phyloP scores from a whole-genome alignment of 352 stramenopile genomes.

The Pythium oligandrum region DNA sequence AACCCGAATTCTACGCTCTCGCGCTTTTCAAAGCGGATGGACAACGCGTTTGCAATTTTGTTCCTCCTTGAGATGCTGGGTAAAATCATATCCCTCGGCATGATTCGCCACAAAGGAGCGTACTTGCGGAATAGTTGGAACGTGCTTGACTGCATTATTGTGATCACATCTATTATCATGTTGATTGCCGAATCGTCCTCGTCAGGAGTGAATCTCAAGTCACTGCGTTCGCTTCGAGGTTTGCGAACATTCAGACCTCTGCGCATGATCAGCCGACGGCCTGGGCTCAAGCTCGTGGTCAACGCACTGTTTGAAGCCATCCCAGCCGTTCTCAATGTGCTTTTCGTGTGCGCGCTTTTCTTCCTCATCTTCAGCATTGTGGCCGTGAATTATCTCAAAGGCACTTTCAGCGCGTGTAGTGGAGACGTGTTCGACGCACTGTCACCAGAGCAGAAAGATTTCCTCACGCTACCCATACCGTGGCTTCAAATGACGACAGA shows the following conservation, averaged over 20 bases:
- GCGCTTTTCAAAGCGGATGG: slow-evolving; percentile 45
- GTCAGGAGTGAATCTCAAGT: slow-evolving; percentile 50
- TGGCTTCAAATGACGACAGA: slow-evolving; percentile 30
- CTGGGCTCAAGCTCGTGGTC: slow-evolving; percentile 88
- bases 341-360: slow-evolving; percentile 90
- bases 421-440: slow-evolving; percentile 52
- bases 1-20: slow-evolving; percentile 43
- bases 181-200: slow-evolving; percentile 43
- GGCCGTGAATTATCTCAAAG: slow-evolving; percentile 92
- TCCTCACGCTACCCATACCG: slow-evolving; percentile 33
- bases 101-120: slow-evolving; percentile 55
- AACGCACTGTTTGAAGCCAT: slow-evolving; percentile 88
- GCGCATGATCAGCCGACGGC: slow-evolving; percentile 85
- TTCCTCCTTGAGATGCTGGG: slow-evolving; percentile 88
- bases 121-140: slow-evolving; percentile 90
- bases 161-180: slow-evolving; percentile 76
- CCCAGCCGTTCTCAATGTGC: slow-evolving; percentile 85
- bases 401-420: slow-evolving; percentile 77
- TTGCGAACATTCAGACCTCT: slow-evolving; percentile 88
- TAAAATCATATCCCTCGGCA: slow-evolving; percentile 84
- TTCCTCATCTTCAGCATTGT: slow-evolving; percentile 96
- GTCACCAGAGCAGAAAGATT: slow-evolving; percentile 28
- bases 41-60: slow-evolving; percentile 72
- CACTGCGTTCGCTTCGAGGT: slow-evolving; percentile 75
- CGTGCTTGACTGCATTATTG: slow-evolving; percentile 86